A percentile compares a stretch with the other conserved stretches of the same genome.
These are phyloP conservation scores for barley (Hordeum vulgare) DNA, from an alignment of 176 grass and related monocot genomes.

Conservation along the genomic window DNA sequence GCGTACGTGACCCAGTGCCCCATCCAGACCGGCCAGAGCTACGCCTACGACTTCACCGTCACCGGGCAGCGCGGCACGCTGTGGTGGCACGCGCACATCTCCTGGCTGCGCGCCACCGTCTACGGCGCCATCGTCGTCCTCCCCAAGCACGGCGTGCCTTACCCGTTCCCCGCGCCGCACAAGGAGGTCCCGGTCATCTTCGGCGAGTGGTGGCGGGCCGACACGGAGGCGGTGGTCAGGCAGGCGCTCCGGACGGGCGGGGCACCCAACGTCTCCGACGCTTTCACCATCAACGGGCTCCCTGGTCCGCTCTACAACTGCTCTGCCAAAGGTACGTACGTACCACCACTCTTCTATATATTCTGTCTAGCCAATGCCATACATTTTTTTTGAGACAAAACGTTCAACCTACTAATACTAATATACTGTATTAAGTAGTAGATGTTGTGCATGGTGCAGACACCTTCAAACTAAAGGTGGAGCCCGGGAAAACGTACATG, in stretches of 20 bases:
- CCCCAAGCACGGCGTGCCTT: slow-evolving; percentile 54
- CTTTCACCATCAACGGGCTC: slow-evolving; percentile 61
- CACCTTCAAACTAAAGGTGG: slow-evolving; percentile 54
- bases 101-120: slow-evolving; percentile 63
- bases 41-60: slow-evolving; percentile 76
- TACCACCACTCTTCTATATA: too few species aligned
- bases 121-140: slow-evolving; percentile 68
- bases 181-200: slow-evolving; percentile 63
- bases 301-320: slow-evolving; percentile 52
- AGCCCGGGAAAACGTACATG: slow-evolving; percentile 47
- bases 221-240: slow-evolving; percentile 31
- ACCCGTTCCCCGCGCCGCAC: slow-evolving; percentile 53
- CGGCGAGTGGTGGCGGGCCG: slow-evolving; percentile 66
- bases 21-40: slow-evolving; percentile 61
- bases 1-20: slow-evolving; percentile 83
- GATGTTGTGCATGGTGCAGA: background rate
- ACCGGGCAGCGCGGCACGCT: slow-evolving; percentile 66
- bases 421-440: too few species aligned
- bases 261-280: slow-evolving; percentile 51
- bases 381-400: too few species aligned
- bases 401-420: too few species aligned
- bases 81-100: slow-evolving; percentile 84
- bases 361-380: too few species aligned
- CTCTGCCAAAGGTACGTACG: slow-evolving; percentile 47
- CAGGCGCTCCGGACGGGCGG: slow-evolving; percentile 27